Percentiles rank a stretch among this genome's conserved stretches.
Evolutionary conservation across 2,329 filamentous ascomycete genomes (phyloP).

Genomic region (Chaetomium sp.): DNA sequence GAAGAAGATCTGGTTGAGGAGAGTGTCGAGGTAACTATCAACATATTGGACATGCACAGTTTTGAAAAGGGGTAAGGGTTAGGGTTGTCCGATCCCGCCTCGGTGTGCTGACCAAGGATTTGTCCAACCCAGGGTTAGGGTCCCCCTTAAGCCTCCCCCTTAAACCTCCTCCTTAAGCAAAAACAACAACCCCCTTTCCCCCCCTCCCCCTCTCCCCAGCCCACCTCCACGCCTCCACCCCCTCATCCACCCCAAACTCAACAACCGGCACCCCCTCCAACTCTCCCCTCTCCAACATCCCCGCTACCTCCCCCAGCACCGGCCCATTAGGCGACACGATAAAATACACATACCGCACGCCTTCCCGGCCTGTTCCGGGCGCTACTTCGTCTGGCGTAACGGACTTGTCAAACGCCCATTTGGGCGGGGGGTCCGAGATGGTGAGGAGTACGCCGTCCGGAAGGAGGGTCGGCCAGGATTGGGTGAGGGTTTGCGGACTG

Average conservation of each 20-base stretch:
- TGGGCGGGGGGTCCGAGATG: slow-evolving; percentile 30
- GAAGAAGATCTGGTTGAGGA: too few species aligned
- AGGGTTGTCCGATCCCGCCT: too few species aligned
- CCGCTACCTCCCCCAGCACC: slow-evolving; percentile 17
- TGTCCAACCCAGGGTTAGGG: too few species aligned
- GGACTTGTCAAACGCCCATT: slow-evolving; percentile 27
- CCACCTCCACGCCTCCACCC: slow-evolving; percentile 25
- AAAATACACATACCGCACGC: slow-evolving; percentile 28
- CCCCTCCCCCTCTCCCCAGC: slow-evolving; percentile 19
- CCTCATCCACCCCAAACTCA: slow-evolving; percentile 22
- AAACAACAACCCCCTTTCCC: slow-evolving; percentile 27
- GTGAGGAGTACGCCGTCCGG: slow-evolving; percentile 29
- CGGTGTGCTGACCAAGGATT: too few species aligned
- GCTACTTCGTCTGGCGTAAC: slow-evolving; percentile 17
- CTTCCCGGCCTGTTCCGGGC: slow-evolving; percentile 5
- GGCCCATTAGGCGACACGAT: slow-evolving; percentile 23
- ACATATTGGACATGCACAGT: too few species aligned
- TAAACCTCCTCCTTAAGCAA: slow-evolving; percentile 7
- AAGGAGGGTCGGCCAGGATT: slow-evolving; percentile 28
- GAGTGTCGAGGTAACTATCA: too few species aligned
- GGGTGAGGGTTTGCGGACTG: slow-evolving; percentile 25
- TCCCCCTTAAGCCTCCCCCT: too few species aligned
- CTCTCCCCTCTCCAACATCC: slow-evolving; percentile 21
- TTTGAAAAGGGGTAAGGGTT: too few species aligned
- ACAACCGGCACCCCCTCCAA: slow-evolving; percentile 22